Evolutionary conservation across 768 basidiomycete species (phyloP).

Genomic region (Pholiota molesta): DNA sequence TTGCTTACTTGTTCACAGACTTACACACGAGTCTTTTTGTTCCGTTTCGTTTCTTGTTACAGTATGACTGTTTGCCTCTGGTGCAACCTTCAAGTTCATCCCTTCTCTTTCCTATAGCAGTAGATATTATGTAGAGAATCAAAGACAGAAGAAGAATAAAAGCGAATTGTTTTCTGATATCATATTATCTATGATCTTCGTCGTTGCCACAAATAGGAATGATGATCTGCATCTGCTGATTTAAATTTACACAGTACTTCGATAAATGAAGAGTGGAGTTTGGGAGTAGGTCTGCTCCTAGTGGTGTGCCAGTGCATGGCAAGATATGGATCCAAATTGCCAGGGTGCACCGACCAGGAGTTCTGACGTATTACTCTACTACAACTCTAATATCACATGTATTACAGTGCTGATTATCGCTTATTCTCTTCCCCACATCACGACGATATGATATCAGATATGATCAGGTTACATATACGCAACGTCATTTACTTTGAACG

Average conservation of each 20-base stretch:
- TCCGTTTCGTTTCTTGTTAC: neutral
- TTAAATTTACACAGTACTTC: too few relatives aligned
- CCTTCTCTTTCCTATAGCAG: neutral
- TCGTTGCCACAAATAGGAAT: too few relatives aligned
- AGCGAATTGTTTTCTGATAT: neutral
- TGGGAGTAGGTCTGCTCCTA: too few relatives aligned
- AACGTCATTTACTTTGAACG: neutral
- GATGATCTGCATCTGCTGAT: too few relatives aligned
- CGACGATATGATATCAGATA: neutral
- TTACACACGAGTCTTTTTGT: neutral
- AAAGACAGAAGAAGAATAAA: slow-evolving; percentile 2
- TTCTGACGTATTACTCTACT: too few relatives aligned
- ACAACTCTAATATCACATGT: too few relatives aligned
- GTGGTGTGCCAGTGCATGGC: too few relatives aligned
- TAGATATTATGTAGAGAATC: neutral
- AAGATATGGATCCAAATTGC: too few relatives aligned
- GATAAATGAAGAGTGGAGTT: too few relatives aligned
- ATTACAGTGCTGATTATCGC: too few relatives aligned
- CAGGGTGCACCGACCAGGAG: too few relatives aligned
- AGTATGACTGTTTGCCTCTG: neutral
- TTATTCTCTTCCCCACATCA: neutral
- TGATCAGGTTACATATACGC: neutral
- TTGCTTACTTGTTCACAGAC: neutral
- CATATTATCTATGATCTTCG: too few relatives aligned
- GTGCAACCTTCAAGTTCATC: neutral